Conservation (phyloP, 768 basidiomycete species). For the Tulasnella sp. region DNA sequence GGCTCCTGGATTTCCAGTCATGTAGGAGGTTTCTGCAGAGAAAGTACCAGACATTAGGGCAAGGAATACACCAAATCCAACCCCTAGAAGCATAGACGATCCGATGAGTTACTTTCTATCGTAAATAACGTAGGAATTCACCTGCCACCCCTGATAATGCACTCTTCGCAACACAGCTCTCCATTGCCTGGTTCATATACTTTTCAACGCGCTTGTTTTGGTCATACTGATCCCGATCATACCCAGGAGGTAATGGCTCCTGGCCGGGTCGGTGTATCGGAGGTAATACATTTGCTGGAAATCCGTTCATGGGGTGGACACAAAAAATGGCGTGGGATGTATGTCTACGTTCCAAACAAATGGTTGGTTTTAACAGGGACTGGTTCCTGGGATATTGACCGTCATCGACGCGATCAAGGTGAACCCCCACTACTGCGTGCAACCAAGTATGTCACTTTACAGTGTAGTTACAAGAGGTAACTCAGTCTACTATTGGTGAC, state of each 20-base stretch:
- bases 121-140: constrained; percentile 31
- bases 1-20: constrained; percentile 40
- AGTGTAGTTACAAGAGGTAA: too few relatives aligned
- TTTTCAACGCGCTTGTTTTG: constrained; percentile 69
- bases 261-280: constrained; percentile 76
- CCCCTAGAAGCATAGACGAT: constrained; percentile 44
- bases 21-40: constrained; percentile 76
- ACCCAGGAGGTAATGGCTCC: constrained; percentile 76
- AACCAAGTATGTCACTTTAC: too few relatives aligned
- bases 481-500: too few relatives aligned
- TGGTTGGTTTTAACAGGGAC: neutral
- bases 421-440: too few relatives aligned
- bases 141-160: constrained; percentile 71
- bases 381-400: too few relatives aligned
- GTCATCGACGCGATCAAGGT: too few relatives aligned
- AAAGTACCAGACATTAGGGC: constrained; percentile 93
- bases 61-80: constrained; percentile 89
- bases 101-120: too few relatives aligned
- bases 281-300: constrained; percentile 29
- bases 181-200: constrained; percentile 58
- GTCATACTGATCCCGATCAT: constrained; percentile 51
- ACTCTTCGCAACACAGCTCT: constrained; percentile 77
- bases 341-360: neutral
- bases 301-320: too few relatives aligned
- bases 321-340: neutral